These are phyloP conservation scores for Chaetomium olivaceum DNA, from an alignment of 2,329 filamentous ascomycete genomes.

Conservation along the genomic window DNA sequence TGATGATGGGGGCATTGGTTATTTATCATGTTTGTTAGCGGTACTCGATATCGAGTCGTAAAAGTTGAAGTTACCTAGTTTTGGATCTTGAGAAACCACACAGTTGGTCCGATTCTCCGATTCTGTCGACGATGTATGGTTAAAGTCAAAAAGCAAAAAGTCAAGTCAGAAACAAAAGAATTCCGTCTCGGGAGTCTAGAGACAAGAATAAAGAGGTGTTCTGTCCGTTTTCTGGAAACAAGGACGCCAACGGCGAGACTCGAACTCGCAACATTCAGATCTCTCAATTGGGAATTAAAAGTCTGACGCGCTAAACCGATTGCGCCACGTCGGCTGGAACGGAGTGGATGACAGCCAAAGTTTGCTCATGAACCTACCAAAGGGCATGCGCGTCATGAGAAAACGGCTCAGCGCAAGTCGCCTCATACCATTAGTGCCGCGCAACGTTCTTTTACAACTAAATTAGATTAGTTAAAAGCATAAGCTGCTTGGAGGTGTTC, in stretches of 20 bases:
- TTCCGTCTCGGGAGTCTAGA: not conserved
- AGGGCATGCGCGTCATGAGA: not conserved
- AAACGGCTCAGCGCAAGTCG: too few relatives aligned
- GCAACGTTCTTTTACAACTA: too few relatives aligned
- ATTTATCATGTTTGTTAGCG: not conserved
- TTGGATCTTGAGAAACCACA: not conserved
- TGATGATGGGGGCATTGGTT: not conserved
- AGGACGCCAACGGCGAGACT: slow-evolving; percentile 28
- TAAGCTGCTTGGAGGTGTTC: too few relatives aligned
- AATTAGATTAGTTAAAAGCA: too few relatives aligned
- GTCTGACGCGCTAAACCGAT: slow-evolving; percentile 35
- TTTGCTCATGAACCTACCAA: not conserved
- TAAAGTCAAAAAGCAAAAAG: too few relatives aligned
- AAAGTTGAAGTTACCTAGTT: not conserved
- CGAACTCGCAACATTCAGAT: slow-evolving; percentile 29
- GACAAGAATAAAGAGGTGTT: not conserved
- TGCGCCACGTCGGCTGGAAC: slow-evolving; percentile 31
- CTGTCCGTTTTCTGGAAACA: not conserved
- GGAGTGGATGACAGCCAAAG: not conserved
- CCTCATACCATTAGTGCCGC: too few relatives aligned
- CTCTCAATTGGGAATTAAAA: slow-evolving; percentile 25
- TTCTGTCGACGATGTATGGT: not conserved
- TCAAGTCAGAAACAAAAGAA: too few relatives aligned
- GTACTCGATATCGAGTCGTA: not conserved
- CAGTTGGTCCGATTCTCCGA: not conserved